Percentiles rank a stretch among this genome's conserved stretches.
Evolutionary conservation across 371 early-diverging fungal genomes (phyloP).

Genomic region (Ecytonucleospora hepatopenaei): DNA sequence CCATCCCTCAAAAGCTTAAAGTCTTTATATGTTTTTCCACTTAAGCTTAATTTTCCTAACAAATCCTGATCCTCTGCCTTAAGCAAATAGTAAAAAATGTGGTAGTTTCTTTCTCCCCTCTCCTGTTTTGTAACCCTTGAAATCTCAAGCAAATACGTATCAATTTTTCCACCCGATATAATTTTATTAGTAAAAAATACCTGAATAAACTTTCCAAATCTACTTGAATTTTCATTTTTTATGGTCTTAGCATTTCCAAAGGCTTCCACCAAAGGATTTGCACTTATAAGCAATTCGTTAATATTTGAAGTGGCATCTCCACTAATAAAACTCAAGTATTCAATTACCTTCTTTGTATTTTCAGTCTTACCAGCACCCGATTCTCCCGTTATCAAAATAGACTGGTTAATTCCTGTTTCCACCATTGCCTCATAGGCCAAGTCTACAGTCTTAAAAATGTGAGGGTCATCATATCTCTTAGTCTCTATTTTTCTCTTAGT

Average conservation of each 20-base stretch:
- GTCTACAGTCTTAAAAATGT: conserved; percentile 85
- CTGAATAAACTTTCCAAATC: conserved; percentile 97
- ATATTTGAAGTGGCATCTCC: conserved; percentile 57
- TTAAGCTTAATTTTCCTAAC: conserved; percentile 10
- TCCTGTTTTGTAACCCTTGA: conserved; percentile 76
- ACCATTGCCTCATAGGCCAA: conserved; percentile 84
- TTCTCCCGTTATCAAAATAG: conserved; percentile 96
- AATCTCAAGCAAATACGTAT: conserved; percentile 90
- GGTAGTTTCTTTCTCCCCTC: conserved; percentile 80
- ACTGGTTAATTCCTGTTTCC: conserved; percentile 78
- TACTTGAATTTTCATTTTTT: conserved; percentile 93
- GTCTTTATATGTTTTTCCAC: conserved; percentile 56
- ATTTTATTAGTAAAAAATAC: conserved; percentile 80
- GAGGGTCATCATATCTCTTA: conserved; percentile 79
- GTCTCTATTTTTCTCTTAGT: conserved; percentile 56
- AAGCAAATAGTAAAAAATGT: conserved; percentile 90
- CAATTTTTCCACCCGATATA: conserved; percentile 83
- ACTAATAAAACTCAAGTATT: conserved; percentile 80
- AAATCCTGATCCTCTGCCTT: conserved; percentile 58
- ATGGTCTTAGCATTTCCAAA: conserved; percentile 99
- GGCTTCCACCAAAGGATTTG: conserved; percentile 92
- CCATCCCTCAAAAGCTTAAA: conserved; percentile 70
- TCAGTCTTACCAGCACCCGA: conserved; percentile 99
- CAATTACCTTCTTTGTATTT: conserved; percentile 96
- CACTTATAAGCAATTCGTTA: conserved; percentile 79